Evolutionary conservation across 306 rosid species (phyloP).

Genomic region (Fagus crenata): DNA sequence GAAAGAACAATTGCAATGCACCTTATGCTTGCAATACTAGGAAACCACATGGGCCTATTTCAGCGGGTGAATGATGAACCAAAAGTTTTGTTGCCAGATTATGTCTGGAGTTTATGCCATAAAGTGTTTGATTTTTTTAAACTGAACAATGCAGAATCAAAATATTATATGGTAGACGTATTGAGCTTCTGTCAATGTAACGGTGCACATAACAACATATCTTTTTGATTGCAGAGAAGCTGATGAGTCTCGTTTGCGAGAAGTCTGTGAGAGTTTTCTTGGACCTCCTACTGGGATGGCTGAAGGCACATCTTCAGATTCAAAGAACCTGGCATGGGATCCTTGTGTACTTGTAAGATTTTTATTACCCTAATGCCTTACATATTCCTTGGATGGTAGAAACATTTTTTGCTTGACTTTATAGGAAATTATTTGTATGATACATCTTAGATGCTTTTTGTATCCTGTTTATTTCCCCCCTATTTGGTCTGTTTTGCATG

Average conservation of each 20-base stretch:
- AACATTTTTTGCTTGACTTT: background rate
- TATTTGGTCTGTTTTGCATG: background rate
- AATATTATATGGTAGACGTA: background rate
- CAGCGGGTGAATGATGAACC: background rate
- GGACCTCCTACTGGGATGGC: conserved; percentile 99
- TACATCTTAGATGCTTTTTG: background rate
- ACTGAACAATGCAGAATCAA: background rate
- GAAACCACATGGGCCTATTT: background rate
- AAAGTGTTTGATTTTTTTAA: background rate
- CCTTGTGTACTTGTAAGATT: conserved; percentile 85
- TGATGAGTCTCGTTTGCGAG: conserved; percentile 91
- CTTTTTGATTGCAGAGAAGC: conserved; percentile 75
- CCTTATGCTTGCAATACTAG: background rate
- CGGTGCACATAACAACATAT: background rate
- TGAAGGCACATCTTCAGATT: conserved; percentile 51
- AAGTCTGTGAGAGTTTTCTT: conserved; percentile 91
- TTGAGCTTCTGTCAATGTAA: background rate
- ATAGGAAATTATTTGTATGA: background rate
- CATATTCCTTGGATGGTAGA: background rate
- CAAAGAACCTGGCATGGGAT: conserved; percentile 78
- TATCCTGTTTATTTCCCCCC: background rate
- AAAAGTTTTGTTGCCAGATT: background rate
- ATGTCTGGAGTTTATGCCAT: background rate
- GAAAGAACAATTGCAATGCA: background rate
- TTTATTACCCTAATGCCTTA: background rate